Conservation (phyloP, 202 grass and related monocot species). For the Eragrostis tef region DNA sequence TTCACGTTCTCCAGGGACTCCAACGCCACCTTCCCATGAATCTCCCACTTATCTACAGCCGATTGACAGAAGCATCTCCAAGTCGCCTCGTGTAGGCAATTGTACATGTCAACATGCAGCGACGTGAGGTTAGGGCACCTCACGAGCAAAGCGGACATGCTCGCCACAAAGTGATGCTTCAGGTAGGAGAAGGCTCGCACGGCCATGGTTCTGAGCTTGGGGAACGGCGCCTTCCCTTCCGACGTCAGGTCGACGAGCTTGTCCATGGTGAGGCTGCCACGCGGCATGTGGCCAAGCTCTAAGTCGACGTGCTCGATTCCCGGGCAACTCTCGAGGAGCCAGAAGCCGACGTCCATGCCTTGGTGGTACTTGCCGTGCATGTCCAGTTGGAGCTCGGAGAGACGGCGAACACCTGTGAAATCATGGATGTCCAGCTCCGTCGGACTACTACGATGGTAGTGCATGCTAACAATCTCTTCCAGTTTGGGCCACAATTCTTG, state of each 20-base stretch:
- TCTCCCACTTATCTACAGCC: not conserved
- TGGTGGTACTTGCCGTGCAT: not conserved
- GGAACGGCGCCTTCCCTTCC: not conserved
- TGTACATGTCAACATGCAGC: not conserved
- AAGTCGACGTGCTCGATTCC: not conserved
- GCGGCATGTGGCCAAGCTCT: rapidly evolving
- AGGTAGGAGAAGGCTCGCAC: not conserved
- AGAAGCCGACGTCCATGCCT: not conserved
- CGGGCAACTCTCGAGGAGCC: not conserved
- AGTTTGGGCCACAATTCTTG: no score
- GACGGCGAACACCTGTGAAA: no score
- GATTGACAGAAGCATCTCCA: not conserved
- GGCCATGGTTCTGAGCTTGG: not conserved
- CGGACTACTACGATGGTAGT: no score
- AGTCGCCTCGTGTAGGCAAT: not conserved
- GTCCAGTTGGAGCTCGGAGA: no score
- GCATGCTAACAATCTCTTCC: no score
- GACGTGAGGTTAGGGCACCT: not conserved
- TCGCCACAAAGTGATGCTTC: not conserved
- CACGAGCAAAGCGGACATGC: not conserved
- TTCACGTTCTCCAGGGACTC: not conserved
- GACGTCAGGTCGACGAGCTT: not conserved
- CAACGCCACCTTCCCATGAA: not conserved
- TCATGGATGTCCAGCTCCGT: no score
- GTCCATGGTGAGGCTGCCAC: not conserved